These are phyloP conservation scores for Primulina huaijiensis DNA, from an alignment of 257 asterid genomes.

Conservation along the genomic window DNA sequence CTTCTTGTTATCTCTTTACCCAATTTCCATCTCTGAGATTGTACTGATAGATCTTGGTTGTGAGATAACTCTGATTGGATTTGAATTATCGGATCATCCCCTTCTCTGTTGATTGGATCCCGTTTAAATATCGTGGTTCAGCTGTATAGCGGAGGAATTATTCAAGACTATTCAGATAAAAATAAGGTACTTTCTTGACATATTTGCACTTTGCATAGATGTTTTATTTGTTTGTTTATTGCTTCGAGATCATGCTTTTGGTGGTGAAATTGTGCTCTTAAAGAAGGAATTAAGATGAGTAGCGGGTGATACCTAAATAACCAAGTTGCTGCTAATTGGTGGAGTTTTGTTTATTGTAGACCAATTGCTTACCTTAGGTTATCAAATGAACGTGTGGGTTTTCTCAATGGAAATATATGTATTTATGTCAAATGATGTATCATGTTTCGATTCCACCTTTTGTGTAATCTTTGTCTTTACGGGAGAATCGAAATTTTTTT, in stretches of 20 bases:
- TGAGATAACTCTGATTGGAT: constrained; percentile 22
- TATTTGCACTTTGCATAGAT: background rate
- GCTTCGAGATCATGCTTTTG: background rate
- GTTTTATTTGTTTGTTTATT: background rate
- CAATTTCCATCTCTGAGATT: constrained; percentile 18
- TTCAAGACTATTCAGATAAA: background rate
- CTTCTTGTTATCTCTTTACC: constrained; percentile 7
- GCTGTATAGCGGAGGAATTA: background rate
- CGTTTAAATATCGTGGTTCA: constrained; percentile 3
- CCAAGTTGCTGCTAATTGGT: background rate
- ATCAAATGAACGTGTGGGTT: background rate
- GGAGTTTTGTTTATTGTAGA: background rate
- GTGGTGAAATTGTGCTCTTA: background rate
- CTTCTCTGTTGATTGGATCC: constrained; percentile 29
- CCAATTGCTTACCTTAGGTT: background rate
- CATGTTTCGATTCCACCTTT: background rate
- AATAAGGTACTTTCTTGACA: constrained; percentile 28
- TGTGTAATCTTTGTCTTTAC: background rate
- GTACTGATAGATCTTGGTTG: constrained; percentile 14
- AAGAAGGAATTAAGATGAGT: background rate
- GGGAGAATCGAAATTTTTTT: background rate
- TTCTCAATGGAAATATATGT: background rate
- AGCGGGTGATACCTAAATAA: background rate
- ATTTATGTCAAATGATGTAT: background rate
- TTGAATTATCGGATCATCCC: constrained; percentile 19